A percentile compares a stretch with the other conserved stretches of the same genome.
phyloP scores from a whole-genome alignment of 441 rosid species.

The Macaranga tanarius region DNA sequence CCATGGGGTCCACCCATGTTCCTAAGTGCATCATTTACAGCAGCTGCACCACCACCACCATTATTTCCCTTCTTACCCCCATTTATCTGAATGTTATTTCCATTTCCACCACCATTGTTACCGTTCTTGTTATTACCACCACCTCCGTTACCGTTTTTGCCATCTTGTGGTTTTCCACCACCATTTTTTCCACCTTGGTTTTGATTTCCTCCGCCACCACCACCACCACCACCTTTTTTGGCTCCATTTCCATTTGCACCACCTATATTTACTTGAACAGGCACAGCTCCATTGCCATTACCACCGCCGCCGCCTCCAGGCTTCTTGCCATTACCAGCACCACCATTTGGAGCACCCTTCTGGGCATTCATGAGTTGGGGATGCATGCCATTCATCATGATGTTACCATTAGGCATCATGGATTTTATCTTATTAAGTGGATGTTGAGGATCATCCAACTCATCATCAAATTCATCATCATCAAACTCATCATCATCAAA shows the following conservation, averaged over 20 bases:
- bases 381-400: conserved; percentile 59
- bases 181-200: conserved; percentile 49
- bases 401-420: conserved; percentile 33
- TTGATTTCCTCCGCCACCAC: conserved; percentile 41
- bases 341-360: conserved; percentile 45
- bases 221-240: conserved; percentile 42
- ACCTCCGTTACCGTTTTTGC: conserved; percentile 41
- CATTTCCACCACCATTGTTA: conserved; percentile 30
- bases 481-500: conserved; percentile 49
- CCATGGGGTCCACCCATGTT: conserved; percentile 44
- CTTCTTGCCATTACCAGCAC: conserved; percentile 33
- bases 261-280: conserved; percentile 42
- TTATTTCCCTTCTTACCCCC: conserved; percentile 41
- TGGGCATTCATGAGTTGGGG: conserved; percentile 60
- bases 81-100: conserved; percentile 26
- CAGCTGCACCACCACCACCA: conserved; percentile 34
- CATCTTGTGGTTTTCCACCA: conserved; percentile 46
- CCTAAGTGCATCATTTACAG: conserved; percentile 32
- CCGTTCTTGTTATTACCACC: conserved; percentile 31
- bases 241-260: conserved; percentile 40
- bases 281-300: conserved; percentile 33
- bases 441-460: conserved; percentile 50
- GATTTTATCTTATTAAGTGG: conserved; percentile 53
- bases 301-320: conserved; percentile 41
- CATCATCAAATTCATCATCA: conserved; percentile 40